Percentiles rank a stretch among this genome's conserved stretches.
phyloP scores from a whole-genome alignment of 495 filamentous ascomycete species.

The Neurospora sp. region DNA sequence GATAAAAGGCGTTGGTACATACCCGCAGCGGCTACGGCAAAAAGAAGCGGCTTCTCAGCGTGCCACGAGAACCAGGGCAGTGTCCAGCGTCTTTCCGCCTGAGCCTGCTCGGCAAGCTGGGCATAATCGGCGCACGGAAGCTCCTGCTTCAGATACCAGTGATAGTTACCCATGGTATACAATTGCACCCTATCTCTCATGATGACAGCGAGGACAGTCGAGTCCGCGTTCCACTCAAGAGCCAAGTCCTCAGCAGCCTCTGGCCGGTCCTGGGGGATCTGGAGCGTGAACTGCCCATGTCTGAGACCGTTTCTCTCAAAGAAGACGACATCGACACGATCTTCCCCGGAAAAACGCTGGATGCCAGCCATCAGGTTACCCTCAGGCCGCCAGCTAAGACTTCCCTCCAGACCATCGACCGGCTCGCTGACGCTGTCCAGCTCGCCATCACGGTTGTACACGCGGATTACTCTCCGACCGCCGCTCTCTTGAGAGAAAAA shows the following conservation, averaged over 20 bases:
- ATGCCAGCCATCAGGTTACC: conserved; percentile 84
- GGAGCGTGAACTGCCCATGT: conserved; percentile 81
- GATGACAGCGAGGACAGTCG: conserved; percentile 75
- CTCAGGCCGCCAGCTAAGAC: conserved; percentile 82
- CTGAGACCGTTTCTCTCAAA: conserved; percentile 94
- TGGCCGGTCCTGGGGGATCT: conserved; percentile 47
- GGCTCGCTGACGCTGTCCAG: conserved; percentile 90
- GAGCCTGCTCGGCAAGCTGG: conserved; percentile 13
- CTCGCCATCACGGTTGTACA: conserved; percentile 81
- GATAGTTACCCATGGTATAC: conserved; percentile 97
- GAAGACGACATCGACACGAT: conserved; percentile 76
- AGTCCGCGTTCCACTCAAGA: conserved; percentile 83
- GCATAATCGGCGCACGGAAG: conserved; percentile 32
- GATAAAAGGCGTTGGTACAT: conserved; percentile 12
- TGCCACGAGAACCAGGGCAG: conserved; percentile 52
- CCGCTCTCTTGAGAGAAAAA: conserved; percentile 28
- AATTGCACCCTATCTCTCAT: conserved; percentile 70
- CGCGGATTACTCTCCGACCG: conserved; percentile 54
- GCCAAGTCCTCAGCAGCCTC: conserved; percentile 47
- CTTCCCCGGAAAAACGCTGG: conserved; percentile 44
- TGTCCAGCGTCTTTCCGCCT: background rate
- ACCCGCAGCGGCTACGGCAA: conserved; percentile 42
- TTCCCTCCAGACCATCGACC: conserved; percentile 76
- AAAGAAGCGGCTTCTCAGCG: conserved; percentile 64
- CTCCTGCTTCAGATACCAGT: conserved; percentile 98